phyloP scores from a whole-genome alignment of 1,284 basidiomycete species.

The Heterobasidion annosum region DNA sequence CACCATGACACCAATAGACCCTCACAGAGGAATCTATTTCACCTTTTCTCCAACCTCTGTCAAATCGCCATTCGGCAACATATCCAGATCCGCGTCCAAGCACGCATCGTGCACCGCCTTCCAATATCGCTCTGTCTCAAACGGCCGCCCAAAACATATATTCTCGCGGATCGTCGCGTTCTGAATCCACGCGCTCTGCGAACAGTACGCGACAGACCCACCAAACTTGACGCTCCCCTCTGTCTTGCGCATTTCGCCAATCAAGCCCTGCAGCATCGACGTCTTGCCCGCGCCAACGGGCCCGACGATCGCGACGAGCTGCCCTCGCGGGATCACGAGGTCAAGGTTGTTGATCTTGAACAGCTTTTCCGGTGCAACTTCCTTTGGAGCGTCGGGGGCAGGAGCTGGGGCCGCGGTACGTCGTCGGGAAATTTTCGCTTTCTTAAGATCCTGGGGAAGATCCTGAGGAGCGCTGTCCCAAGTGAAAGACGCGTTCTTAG shows the following conservation, averaged over 20 bases:
- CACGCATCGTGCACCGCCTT: constrained; percentile 68
- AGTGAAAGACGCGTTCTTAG: constrained; percentile 64
- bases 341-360: constrained; percentile 56
- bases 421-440: not conserved
- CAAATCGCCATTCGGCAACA: constrained; percentile 75
- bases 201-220: constrained; percentile 43
- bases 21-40: not conserved
- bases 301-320: constrained; percentile 76
- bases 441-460: constrained; percentile 16
- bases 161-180: constrained; percentile 76
- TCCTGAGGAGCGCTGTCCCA: constrained; percentile 68
- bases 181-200: constrained; percentile 56
- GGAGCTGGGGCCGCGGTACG: not conserved
- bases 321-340: constrained; percentile 59
- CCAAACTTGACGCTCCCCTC: constrained; percentile 56
- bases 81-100: constrained; percentile 71
- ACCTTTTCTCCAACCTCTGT: constrained; percentile 87
- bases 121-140: constrained; percentile 75
- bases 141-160: constrained; percentile 77
- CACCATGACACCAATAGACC: not conserved
- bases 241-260: constrained; percentile 74
- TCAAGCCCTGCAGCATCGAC: constrained; percentile 66
- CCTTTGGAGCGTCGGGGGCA: not conserved
- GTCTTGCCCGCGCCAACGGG: constrained; percentile 56
- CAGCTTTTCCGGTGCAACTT: constrained; percentile 12